Evolutionary conservation across 164 flowering plant genomes (phyloP), one percentile per base, ranked within the genome.

Genomic region (Kingdonia uniflora): DNA sequence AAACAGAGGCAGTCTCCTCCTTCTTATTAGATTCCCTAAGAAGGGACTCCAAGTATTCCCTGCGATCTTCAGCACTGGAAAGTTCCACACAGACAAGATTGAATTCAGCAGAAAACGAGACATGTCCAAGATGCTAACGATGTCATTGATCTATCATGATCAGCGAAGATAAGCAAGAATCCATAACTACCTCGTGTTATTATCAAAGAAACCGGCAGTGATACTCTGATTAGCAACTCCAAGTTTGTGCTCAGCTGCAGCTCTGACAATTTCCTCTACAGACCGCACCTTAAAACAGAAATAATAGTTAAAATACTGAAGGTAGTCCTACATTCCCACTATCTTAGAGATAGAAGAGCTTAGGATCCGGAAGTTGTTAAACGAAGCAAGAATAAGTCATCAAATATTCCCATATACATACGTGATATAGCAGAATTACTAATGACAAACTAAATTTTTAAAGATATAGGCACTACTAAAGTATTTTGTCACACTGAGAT

Each of bases 151-250:
- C 26, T 47, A 49, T 17, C 21, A 26, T 39, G 19, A 25, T 46
- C 16, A 33, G 17, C 19, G 14, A 19, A 16, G 1, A 16, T 19
- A 25, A 55, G 16, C n/a, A n/a, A n/a, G 26, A 19, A 47, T 24
- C 35, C 25, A 16, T 41, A 55, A 24, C 45, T 51, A 88, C 99
- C 99, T 94, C 17, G 99, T 89, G 61, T 94, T 79, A 49, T 94
- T 94, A 65, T 94, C 99, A 69, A 94, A 94, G 65, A 94, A 94
- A 1, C 99, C 99, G 68, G 99, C 99, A 60, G 99, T 94, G 55
- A 94, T 94, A 63, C 99, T 94, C 71, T 94, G 99, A 68, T 94
- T 94, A 14, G 99, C 99, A 67, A 94, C 97, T 60, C 99, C 97
- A 42, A 94, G 77, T 70, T 94, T 94, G 69, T 94, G 99, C 76